A percentile compares a stretch with the other conserved stretches of the same genome.
Conservation (phyloP, 495 filamentous ascomycete species). For the Hypoxylon lenormandii region DNA sequence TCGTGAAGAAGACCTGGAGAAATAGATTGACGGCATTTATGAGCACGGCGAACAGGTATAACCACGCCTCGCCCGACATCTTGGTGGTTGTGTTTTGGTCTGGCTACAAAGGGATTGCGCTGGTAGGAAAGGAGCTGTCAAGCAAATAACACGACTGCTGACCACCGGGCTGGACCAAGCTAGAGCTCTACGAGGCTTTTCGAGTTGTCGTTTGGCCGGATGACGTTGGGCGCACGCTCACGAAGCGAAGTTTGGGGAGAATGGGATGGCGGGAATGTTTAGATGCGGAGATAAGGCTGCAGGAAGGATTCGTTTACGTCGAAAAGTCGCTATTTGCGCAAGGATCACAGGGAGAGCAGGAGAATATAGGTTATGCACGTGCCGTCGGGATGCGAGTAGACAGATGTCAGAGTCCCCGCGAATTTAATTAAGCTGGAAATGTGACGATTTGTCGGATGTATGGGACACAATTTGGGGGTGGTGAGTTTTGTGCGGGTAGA, state of each 20-base stretch:
- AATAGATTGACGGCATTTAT: conserved; percentile 99
- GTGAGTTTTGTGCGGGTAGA: conserved; percentile 45
- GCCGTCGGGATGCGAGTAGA: conserved; percentile 25
- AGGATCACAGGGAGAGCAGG: conserved; percentile 18
- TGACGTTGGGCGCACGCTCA: conserved; percentile 24
- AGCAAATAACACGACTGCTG: conserved; percentile 5
- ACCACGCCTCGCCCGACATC: conserved; percentile 99
- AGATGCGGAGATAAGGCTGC: conserved; percentile 49
- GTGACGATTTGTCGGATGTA: conserved; percentile 34
- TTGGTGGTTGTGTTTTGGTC: conserved; percentile 57
- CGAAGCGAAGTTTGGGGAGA: conserved; percentile 20
- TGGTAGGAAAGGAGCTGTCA: conserved; percentile 13
- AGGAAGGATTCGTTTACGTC: conserved; percentile 22
- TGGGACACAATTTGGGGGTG: conserved; percentile 34
- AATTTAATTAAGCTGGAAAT: conserved; percentile 39
- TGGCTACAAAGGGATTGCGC: conserved; percentile 11
- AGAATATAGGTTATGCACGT: conserved; percentile 23
- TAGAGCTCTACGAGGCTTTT: conserved; percentile 4
- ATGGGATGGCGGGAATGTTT: conserved; percentile 16
- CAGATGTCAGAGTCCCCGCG: conserved; percentile 27
- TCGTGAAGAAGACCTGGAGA: conserved; percentile 99
- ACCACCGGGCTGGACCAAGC: conserved; percentile 1
- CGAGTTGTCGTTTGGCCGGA: conserved; percentile 9
- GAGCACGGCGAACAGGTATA: conserved; percentile 97
- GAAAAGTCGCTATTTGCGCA: conserved; percentile 18